phyloP scores from a whole-genome alignment of 1,139 yeast species.

The Geotrichum reessii region DNA sequence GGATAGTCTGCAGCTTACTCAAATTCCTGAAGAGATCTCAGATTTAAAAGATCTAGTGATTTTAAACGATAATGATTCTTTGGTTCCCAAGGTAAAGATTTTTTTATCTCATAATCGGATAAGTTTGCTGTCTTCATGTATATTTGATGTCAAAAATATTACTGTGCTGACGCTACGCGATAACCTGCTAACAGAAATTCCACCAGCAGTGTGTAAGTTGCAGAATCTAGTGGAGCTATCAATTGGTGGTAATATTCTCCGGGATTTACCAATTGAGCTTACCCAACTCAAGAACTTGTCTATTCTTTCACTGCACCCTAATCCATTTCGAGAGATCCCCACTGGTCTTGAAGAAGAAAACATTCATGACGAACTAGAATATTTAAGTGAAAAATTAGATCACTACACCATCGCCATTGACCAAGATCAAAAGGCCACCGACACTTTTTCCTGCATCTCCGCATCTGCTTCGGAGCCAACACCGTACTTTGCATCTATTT shows the following conservation, averaged over 20 bases:
- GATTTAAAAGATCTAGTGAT: slow-evolving; percentile 15
- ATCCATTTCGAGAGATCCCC: slow-evolving; percentile 32
- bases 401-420: not conserved
- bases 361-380: not conserved
- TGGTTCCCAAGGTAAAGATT: slow-evolving; percentile 39
- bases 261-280: slow-evolving; percentile 52
- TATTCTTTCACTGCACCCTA: slow-evolving; percentile 48
- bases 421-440: not conserved
- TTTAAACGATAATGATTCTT: slow-evolving; percentile 18
- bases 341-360: not conserved
- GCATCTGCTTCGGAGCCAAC: slow-evolving; percentile 19
- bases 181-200: slow-evolving; percentile 47
- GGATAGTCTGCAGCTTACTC: slow-evolving; percentile 41
- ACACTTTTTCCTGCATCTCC: slow-evolving; percentile 16
- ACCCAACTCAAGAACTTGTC: slow-evolving; percentile 42
- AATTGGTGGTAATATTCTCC: slow-evolving; percentile 48
- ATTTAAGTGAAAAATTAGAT: not conserved
- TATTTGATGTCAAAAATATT: slow-evolving; percentile 48
- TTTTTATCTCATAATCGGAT: slow-evolving; percentile 50
- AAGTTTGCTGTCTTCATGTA: slow-evolving; percentile 45
- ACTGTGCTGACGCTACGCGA: slow-evolving; percentile 52
- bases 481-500: slow-evolving; percentile 15
- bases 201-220: slow-evolving; percentile 48
- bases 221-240: slow-evolving; percentile 45
- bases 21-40: slow-evolving; percentile 40